Conservation (phyloP, 2,329 filamentous ascomycete genomes). For the Cordyceps tenuipes region DNA sequence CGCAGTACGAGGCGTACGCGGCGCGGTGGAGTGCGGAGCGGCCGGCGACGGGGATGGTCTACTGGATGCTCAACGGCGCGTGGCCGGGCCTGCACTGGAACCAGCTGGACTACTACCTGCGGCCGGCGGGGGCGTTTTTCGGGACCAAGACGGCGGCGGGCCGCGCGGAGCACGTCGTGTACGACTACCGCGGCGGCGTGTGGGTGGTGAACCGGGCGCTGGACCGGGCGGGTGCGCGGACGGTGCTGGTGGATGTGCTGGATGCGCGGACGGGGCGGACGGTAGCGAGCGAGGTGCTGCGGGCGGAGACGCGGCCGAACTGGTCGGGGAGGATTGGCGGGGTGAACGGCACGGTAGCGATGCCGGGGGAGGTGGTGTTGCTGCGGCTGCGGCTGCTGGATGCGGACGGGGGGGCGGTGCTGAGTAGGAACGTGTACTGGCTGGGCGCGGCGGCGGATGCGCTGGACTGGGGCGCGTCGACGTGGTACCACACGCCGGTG, state of each 20-base stretch:
- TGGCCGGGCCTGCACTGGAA: slow-evolving; percentile 61
- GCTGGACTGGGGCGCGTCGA: slow-evolving; percentile 47
- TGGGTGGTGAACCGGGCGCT: slow-evolving; percentile 49
- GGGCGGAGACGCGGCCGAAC: slow-evolving; percentile 34
- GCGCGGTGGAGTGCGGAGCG: slow-evolving; percentile 41
- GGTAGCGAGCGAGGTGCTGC: slow-evolving; percentile 27
- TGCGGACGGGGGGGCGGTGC: background rate
- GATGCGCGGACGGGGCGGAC: slow-evolving; percentile 33
- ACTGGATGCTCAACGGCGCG: slow-evolving; percentile 61
- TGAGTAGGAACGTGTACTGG: slow-evolving; percentile 57
- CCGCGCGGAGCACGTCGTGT: slow-evolving; percentile 46
- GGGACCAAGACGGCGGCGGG: slow-evolving; percentile 45
- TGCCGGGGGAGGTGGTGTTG: slow-evolving; percentile 36
- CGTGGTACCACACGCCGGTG: slow-evolving; percentile 49
- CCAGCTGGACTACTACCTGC: slow-evolving; percentile 55
- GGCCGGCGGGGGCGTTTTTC: slow-evolving; percentile 49
- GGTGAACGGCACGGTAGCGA: slow-evolving; percentile 23
- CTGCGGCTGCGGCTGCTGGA: slow-evolving; percentile 38
- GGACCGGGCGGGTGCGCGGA: slow-evolving; percentile 29
- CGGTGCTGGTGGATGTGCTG: slow-evolving; percentile 41
- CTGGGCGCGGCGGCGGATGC: slow-evolving; percentile 36
- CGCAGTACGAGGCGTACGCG: slow-evolving; percentile 50
- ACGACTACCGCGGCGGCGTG: slow-evolving; percentile 40
- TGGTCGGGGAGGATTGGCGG: slow-evolving; percentile 25
- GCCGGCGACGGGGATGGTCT: slow-evolving; percentile 52